Evolutionary conservation across 2,329 filamentous ascomycete species (phyloP), one percentile per base, ranked within the genome.

Genomic region (Myriosclerotinia duriaeana): DNA sequence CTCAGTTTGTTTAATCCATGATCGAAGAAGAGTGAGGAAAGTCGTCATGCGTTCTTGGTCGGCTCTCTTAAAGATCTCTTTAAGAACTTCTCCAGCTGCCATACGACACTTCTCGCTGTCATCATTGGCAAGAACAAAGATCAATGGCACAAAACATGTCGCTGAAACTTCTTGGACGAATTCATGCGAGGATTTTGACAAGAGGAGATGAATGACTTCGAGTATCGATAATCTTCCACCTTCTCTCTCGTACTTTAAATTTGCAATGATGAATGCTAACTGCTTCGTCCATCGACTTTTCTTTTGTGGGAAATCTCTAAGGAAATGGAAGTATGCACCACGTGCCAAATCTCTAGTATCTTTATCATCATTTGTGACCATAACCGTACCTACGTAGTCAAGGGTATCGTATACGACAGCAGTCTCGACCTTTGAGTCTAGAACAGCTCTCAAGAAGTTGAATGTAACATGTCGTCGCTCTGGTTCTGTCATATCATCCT

Each of bases 281-380:
- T 98, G 94, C 76, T 96, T 96, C 50, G 86, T 85, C 88, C 95
- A 96, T 17, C 95, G 85, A 69, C 88, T 90, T 78, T 93, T 93
- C 74, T 90, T 92, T 77, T 98, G 95, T 0, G 95, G 94, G 75
- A 97, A 99, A 64, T 97, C 93, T 71, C 93, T 87, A 66, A 99
- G 81, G 79, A 99, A 99, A 72, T 97, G 92, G 77, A 97, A 90
- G 78, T 96, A 99, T 17, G 92, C 90, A 26, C 92, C 92, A 66
- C 95, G 85, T 17, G 94, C 93, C 48, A 96, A 82, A 76, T 97
- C 92, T 63, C 95, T 87, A 2, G 94, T 94, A 70, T 90, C 88
- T 72, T 90, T 90, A 72, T 96, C 93, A 69, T 97, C 92, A 75
- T 98, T 98, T 54, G 91, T 97, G 66, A 99, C 90, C 93, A 98